phyloP scores from a whole-genome alignment of 768 basidiomycete species.

The Psilocybe sp. region DNA sequence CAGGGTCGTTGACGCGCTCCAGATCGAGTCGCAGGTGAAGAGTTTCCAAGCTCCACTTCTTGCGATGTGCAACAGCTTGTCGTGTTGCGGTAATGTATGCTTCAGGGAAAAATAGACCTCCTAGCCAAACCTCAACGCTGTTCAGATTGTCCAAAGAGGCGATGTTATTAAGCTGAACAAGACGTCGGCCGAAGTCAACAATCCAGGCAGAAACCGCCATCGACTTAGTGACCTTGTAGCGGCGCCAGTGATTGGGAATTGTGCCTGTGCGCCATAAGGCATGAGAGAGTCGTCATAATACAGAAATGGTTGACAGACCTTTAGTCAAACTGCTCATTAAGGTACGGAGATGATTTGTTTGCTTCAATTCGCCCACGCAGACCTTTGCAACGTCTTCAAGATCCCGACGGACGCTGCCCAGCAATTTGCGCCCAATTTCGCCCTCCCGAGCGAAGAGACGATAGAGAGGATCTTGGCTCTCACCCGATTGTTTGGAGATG shows the following conservation, averaged over 20 bases:
- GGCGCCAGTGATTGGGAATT: conserved; percentile 84
- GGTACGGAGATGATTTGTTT: conserved; percentile 93
- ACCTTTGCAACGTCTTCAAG: conserved; percentile 79
- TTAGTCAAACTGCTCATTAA: conserved; percentile 85
- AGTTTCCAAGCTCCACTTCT: conserved; percentile 91
- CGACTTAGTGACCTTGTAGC: conserved; percentile 82
- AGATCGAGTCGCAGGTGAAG: conserved; percentile 78
- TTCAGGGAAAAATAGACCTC: conserved; percentile 94
- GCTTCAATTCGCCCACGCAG: conserved; percentile 84
- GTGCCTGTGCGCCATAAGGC: conserved; percentile 50
- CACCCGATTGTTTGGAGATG: conserved; percentile 60
- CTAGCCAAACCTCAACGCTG: conserved; percentile 85
- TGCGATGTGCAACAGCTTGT: conserved; percentile 92
- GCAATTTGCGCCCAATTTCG: conserved; percentile 72
- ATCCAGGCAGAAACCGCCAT: conserved; percentile 88
- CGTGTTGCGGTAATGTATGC: conserved; percentile 95
- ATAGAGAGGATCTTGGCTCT: conserved; percentile 81
- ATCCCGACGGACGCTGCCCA: conserved; percentile 79
- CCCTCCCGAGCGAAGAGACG: conserved; percentile 89
- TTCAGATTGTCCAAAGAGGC: conserved; percentile 58
- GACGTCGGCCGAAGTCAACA: conserved; percentile 71
- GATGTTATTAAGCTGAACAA: conserved; percentile 80
- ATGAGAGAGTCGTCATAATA: background rate
- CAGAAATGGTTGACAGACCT: conserved; percentile 42
- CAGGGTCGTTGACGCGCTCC: conserved; percentile 73